Conservation (phyloP, 495 filamentous ascomycete genomes). For the Neurospora sp. region DNA sequence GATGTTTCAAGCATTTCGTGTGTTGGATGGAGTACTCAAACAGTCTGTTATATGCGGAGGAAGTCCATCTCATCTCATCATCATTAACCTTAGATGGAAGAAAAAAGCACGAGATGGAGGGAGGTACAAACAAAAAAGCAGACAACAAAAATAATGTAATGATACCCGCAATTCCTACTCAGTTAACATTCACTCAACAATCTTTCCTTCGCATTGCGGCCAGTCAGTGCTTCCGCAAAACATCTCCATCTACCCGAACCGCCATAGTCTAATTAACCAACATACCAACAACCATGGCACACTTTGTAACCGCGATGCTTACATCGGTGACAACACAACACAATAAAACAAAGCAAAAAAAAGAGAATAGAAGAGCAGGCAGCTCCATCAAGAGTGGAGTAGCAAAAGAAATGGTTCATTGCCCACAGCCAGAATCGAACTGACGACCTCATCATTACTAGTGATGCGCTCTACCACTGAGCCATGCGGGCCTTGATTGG, state of each 20-base stretch:
- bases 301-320: too few species aligned
- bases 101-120: neutral
- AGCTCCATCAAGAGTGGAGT: too few species aligned
- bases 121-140: too few species aligned
- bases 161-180: neutral
- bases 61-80: neutral
- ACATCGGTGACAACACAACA: too few species aligned
- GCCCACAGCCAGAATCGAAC: neutral
- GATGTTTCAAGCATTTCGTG: neutral
- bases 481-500: neutral
- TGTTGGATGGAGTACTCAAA: neutral
- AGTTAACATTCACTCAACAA: neutral
- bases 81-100: neutral
- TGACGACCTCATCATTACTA: neutral
- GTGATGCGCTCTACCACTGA: neutral
- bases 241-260: too few species aligned
- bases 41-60: neutral
- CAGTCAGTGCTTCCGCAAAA: too few species aligned
- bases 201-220: neutral
- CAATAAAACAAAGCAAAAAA: too few species aligned
- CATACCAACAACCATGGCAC: too few species aligned
- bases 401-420: neutral
- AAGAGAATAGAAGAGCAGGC: neutral
- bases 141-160: neutral
- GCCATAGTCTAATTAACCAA: too few species aligned